Conservation (phyloP, 345 rosid genomes). For the Aegle marmelos region DNA sequence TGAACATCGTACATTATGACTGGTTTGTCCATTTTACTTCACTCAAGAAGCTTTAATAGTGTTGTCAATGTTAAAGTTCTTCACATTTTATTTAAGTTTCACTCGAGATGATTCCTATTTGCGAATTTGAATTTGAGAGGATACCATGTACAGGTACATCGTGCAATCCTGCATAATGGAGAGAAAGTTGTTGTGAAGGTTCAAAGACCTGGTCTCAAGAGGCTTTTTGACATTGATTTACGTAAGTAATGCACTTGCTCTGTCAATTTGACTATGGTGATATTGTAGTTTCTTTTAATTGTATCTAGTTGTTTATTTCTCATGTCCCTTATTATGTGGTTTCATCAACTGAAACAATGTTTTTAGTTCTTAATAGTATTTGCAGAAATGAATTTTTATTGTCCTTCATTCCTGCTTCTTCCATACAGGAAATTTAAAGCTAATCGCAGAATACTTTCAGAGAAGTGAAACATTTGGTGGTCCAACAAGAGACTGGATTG, state of each 20-base stretch:
- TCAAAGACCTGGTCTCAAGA: conserved; percentile 93
- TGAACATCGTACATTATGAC: neutral
- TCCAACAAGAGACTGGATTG: conserved; percentile 82
- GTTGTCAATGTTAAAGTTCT: neutral
- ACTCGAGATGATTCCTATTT: neutral
- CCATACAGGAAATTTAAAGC: conserved; percentile 70
- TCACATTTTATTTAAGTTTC: neutral
- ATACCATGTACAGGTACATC: conserved; percentile 62
- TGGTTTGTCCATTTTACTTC: neutral
- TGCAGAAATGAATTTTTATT: neutral
- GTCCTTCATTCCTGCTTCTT: conserved; percentile 1
- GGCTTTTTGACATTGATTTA: conserved; percentile 89
- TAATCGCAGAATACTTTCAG: conserved; percentile 89
- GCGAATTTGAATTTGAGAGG: conserved; percentile 26
- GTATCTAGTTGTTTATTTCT: neutral
- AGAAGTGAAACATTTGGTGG: conserved; percentile 84
- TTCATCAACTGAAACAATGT: neutral
- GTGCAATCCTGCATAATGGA: conserved; percentile 85
- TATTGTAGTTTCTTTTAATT: neutral
- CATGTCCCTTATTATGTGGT: neutral
- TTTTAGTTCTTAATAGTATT: neutral
- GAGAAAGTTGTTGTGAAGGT: conserved; percentile 91
- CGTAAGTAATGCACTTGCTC: conserved; percentile 41
- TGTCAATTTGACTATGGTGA: neutral
- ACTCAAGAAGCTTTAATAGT: neutral